Conservation (phyloP, 2,329 filamentous ascomycete genomes). For the Nannizziopsis arthrosporioides region DNA sequence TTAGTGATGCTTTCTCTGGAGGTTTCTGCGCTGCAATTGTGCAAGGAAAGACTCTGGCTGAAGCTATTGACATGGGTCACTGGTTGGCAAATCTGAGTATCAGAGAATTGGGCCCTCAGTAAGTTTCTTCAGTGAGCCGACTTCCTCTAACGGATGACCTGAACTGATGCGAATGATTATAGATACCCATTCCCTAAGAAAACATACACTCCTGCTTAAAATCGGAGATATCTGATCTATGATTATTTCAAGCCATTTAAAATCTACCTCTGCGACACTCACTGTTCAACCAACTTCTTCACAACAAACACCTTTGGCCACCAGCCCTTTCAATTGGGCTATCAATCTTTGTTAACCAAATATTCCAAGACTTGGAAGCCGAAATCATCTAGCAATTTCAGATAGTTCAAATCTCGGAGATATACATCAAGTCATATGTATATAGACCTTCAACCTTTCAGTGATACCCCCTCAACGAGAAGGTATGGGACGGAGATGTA, state of each 20-base stretch:
- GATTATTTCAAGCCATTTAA: too few species aligned
- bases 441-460: neutral
- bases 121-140: conserved; percentile 36
- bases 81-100: conserved; percentile 93
- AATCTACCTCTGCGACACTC: too few species aligned
- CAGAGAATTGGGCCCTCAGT: conserved; percentile 91
- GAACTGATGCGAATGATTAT: conserved; percentile 5
- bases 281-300: neutral
- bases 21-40: conserved; percentile 85
- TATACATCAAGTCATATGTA: too few species aligned
- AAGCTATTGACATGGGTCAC: conserved; percentile 80
- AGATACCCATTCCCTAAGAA: conserved; percentile 78
- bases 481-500: too few species aligned
- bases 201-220: conserved; percentile 45
- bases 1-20: conserved; percentile 86
- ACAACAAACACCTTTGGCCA: too few species aligned
- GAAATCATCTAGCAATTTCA: neutral
- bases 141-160: too few species aligned
- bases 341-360: too few species aligned
- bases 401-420: neutral
- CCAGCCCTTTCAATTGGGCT: too few species aligned
- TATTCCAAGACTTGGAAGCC: too few species aligned
- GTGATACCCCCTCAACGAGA: too few species aligned
- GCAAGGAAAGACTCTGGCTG: conserved; percentile 66
- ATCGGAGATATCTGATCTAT: too few species aligned